Evolutionary conservation across 306 rosid species (phyloP), one percentile per base, ranked within the genome.

Genomic region (Lathyrus oleraceus): DNA sequence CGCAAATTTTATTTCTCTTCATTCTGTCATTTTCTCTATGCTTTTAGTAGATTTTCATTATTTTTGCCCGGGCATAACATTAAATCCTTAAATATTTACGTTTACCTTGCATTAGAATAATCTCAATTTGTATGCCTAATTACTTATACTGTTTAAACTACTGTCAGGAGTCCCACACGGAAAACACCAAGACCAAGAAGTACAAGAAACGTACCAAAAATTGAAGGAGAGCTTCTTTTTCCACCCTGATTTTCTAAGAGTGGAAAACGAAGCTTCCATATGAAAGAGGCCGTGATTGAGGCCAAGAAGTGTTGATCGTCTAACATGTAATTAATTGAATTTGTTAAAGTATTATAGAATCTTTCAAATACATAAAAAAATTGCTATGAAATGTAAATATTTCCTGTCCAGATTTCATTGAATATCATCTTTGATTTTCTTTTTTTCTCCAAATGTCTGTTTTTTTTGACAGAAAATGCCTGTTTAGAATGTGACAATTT

Each of bases 151-250:
- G 59, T 56, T 58, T 44, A 39, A 56, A 68, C 69, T 76, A 20
- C 59, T 72, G 25, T 30, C 84, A 94, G 98, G 87, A 84, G 27
- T 83, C 95, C 49, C 81, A 76, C 76, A 47, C 39, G 61, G 91
- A 88, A 69, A 87, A 60, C 54, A 39, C 35, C 57, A 84, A 84
- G 51, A 39, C 39, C 53, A 84, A 84, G 81, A 88, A 84, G 73
- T 40, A 64, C 39, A 88, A 80, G 59, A 84, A 68, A 73, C 64
- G 15, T 13, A 52, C 27, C 53, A 67, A 39, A 45, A 54, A 70
- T 69, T 70, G 70, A 67, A 40, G 21, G 35, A 11, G 16, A 53
- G n/a, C 59, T 20, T 52, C n/a, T 20, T 20, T 52, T 20, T 5
- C 59, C 59, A 52, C 10, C 56, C 25, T 17, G 0, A 19, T 8